Conservation (phyloP, 1,284 basidiomycete species). For the Ustilago tritici region DNA sequence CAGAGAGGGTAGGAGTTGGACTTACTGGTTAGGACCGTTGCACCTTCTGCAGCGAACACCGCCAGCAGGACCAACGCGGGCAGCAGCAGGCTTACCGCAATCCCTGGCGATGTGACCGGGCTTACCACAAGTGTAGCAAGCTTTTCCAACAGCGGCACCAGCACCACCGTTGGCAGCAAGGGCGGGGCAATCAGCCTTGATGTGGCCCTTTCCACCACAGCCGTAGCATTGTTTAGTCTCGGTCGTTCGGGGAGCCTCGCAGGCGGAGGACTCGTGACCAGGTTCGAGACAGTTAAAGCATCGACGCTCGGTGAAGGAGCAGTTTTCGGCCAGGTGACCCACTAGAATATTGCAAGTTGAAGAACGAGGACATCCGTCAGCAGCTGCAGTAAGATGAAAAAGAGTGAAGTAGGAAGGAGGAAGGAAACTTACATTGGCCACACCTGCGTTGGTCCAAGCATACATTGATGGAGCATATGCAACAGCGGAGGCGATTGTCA, state of each 20-base stretch:
- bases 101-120: conserved; percentile 10
- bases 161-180: background rate
- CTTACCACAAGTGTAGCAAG: conserved; percentile 26
- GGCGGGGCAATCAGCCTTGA: conserved; percentile 46
- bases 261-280: conserved; percentile 49
- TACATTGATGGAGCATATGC: background rate
- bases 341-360: conserved; percentile 11
- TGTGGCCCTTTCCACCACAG: conserved; percentile 50
- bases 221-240: conserved; percentile 57
- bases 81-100: background rate
- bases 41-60: conserved; percentile 38
- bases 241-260: conserved; percentile 41
- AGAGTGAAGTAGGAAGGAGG: background rate
- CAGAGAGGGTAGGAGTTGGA: background rate
- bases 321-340: conserved; percentile 57
- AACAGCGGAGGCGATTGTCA: background rate
- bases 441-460: conserved; percentile 14
- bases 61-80: background rate
- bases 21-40: conserved; percentile 40
- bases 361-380: background rate
- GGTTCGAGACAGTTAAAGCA: conserved; percentile 57
- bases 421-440: conserved; percentile 41
- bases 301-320: conserved; percentile 44
- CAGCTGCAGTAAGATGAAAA: background rate
- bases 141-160: conserved; percentile 4